Evolutionary conservation across 1,284 basidiomycete genomes (phyloP).

Genomic region (Tilletia indica): DNA sequence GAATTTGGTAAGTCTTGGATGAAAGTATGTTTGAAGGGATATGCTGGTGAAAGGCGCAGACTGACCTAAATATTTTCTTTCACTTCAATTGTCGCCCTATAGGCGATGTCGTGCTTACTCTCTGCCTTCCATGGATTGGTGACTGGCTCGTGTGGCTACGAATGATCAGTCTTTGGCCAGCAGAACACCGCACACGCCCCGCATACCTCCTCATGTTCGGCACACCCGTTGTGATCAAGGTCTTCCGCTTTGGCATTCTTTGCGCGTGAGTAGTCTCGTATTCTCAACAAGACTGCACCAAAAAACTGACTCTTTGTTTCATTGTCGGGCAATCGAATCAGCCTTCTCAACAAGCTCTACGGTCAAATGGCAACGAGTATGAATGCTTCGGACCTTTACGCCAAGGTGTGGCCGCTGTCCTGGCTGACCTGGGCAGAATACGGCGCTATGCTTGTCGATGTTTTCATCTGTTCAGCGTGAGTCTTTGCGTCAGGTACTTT

Average conservation of each 20-base stretch:
- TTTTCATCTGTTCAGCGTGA: constrained; percentile 10
- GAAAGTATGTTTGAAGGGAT: background rate
- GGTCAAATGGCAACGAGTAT: background rate
- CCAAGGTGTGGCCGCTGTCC: constrained; percentile 2
- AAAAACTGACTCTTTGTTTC: background rate
- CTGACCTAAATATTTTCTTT: background rate
- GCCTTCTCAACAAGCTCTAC: constrained; percentile 1
- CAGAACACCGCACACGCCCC: background rate
- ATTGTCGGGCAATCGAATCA: background rate
- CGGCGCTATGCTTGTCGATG: constrained; percentile 12
- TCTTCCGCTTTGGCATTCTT: constrained; percentile 15
- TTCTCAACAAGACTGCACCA: background rate
- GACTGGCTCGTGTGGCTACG: constrained; percentile 14
- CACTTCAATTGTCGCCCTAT: background rate
- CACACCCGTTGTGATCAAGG: background rate
- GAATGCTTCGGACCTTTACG: constrained; percentile 7
- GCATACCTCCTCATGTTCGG: constrained; percentile 5
- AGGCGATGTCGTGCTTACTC: constrained; percentile 8
- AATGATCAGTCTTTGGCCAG: background rate
- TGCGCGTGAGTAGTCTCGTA: background rate
- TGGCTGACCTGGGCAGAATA: constrained; percentile 10
- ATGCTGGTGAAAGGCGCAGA: too few relatives aligned
- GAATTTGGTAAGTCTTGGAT: background rate
- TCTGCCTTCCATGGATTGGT: constrained; percentile 13
- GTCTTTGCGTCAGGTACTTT: background rate